Evolutionary conservation across 73 alveolate genomes (phyloP), one percentile per base, ranked within the genome.

Genomic region (Paramecium tetraurelia): DNA sequence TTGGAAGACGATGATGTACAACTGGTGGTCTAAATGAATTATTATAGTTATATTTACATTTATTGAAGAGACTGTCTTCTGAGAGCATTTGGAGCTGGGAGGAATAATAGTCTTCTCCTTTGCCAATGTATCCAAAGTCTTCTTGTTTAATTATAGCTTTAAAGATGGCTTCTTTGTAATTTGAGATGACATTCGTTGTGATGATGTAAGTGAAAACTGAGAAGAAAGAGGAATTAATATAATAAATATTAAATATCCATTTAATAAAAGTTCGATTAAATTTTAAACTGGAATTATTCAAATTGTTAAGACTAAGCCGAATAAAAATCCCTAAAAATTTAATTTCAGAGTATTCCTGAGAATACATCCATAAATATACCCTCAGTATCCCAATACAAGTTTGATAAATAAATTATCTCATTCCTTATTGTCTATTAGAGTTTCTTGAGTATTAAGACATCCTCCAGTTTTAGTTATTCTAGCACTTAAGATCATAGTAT

Each of bases 81-180:
- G 14, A n/a, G 86, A 72, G 46, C 86, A 72, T 20, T 72, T 72
- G 33, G 86, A 72, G 18, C 86, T 72, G n/a, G 86, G 86, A 35
- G 86, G 86, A 12, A 36, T 4, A 14, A 20, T 2, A 5, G 27
- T 14, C 38, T 72, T 36, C 46, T 35, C 53, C 14, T 33, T 36
- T 72, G 86, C 10, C 8, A 72, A 21, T 12, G 33, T 72, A 16
- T 40, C 46, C 5, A 72, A 21, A 3, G 86, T 43, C 53, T 72
- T 72, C 40, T 43, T 72, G 24, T 72, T 43, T 36, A 72, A 36
- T 20, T 33, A 21, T 18, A 72, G 59, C 35, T 72, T 72, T 22
- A 72, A 40, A 18, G 86, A 29, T 21, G 86, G 40, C 59, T 72
- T 72, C 10, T 72, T 72, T 20, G 36, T 35, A 3, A 43, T 35